These are phyloP conservation scores for Gamsiella multidivaricata DNA, from an alignment of 192 early-diverging fungal genomes.

Conservation along the genomic window DNA sequence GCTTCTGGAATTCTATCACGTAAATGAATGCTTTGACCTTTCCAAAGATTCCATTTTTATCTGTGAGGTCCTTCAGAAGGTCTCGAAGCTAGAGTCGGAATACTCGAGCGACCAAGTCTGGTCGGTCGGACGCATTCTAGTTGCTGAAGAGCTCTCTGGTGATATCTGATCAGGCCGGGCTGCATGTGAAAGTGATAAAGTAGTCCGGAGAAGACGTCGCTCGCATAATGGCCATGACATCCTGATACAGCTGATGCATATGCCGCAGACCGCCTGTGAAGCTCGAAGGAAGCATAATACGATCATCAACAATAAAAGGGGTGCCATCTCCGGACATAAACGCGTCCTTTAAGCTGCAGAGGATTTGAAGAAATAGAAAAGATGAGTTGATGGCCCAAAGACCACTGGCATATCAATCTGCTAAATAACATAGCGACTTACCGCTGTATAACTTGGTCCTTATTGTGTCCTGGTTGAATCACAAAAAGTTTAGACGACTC, in stretches of 20 bases:
- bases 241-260: conserved; percentile 47
- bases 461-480: too few species aligned
- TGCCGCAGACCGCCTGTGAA: conserved; percentile 24
- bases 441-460: too few species aligned
- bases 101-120: conserved; percentile 16
- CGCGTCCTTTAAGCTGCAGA: background rate
- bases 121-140: conserved; percentile 18
- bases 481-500: too few species aligned
- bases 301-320: background rate
- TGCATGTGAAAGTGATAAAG: conserved; percentile 45
- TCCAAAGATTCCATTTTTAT: too few species aligned
- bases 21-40: too few species aligned
- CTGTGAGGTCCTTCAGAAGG: conserved; percentile 30
- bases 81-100: conserved; percentile 29
- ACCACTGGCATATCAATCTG: too few species aligned
- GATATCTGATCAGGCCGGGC: conserved; percentile 44
- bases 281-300: conserved; percentile 21
- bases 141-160: background rate
- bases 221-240: conserved; percentile 31
- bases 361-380: too few species aligned
- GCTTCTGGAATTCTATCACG: too few species aligned
- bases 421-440: too few species aligned
- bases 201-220: conserved; percentile 3
- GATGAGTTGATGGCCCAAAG: too few species aligned
- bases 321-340: background rate